phyloP scores from a whole-genome alignment of 768 basidiomycete species.

The Phaffia australis region DNA sequence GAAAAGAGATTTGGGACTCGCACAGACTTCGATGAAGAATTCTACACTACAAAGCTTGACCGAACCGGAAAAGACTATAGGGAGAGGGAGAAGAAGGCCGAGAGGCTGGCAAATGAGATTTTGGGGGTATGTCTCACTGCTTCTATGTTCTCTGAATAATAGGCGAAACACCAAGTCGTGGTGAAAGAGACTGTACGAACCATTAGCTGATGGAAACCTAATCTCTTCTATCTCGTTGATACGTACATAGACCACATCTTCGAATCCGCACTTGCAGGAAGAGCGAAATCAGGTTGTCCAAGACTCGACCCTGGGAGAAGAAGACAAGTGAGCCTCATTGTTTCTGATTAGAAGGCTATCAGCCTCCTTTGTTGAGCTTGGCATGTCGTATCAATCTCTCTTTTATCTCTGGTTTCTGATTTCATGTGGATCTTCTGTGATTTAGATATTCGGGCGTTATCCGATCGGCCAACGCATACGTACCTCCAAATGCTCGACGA shows the following conservation, averaged over 20 bases:
- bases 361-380: conserved; percentile 15
- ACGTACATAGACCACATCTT: conserved; percentile 46
- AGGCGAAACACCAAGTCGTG: not conserved
- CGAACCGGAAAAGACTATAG: conserved; percentile 71
- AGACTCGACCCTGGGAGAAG: conserved; percentile 60
- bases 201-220: not conserved
- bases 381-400: conserved; percentile 11
- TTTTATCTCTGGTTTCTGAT: conserved; percentile 27
- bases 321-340: conserved; percentile 67
- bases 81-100: conserved; percentile 77
- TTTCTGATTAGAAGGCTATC: conserved; percentile 2
- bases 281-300: conserved; percentile 62
- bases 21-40: conserved; percentile 82
- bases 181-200: not conserved
- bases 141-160: not conserved
- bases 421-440: conserved; percentile 20
- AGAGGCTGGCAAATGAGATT: conserved; percentile 82
- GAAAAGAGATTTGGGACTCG: conserved; percentile 86
- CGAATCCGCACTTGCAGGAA: conserved; percentile 78
- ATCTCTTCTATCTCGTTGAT: not conserved
- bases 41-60: conserved; percentile 90
- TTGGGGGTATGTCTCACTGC: conserved; percentile 53
- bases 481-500: conserved; percentile 81
- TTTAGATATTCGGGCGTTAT: conserved; percentile 83
- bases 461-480: conserved; percentile 76